Evolutionary conservation across 345 rosid species (phyloP), one percentile per base, ranked within the genome.

Genomic region (Boechera retrofracta): DNA sequence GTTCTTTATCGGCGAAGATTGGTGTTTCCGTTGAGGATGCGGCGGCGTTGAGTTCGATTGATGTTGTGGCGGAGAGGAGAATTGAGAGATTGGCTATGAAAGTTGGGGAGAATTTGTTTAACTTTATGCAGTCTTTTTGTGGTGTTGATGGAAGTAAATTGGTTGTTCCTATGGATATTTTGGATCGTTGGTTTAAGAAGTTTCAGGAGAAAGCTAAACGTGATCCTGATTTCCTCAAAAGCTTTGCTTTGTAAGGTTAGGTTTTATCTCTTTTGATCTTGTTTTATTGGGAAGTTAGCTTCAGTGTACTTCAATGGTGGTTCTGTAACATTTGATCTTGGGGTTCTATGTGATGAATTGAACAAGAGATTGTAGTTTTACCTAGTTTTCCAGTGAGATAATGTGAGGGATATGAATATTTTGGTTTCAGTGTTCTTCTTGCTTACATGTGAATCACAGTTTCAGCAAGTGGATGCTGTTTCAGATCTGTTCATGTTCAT

Each of bases 161-260:
- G 85, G 84, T 95, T 41, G 99, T 95, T 54, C 98, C 99, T 4
- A 90, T 87, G 94, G 99, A 94, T 81, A 94, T 94, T 35, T 77
- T 95, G 81, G 98, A 95, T 64, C 87, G 98, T 24, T 92, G 99
- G 99, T 95, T 95, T 72, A 92, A 89, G 79, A 94, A 95, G 87
- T 95, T 95, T 72, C 98, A 89, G 75, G 98, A 92, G 73, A 85
- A 82, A 78, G 92, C 98, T 9, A 94, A 89, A 80, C 92, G 98
- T 41, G 99, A 94, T 70, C 94, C 96, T 16, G 89, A 86, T 53
- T 95, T 86, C 65, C 81, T 92, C 81, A 95, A 92, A 69, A 85
- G 86, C 41, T 95, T 95, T 48, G 85, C 89, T 29, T 79, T 88
- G 85, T 95, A 75, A 64, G 71, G 56, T 72, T 59, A 65, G 42